Base-by-base conservation (phyloP, 257 asterid species). In the Lantana camara region DNA sequence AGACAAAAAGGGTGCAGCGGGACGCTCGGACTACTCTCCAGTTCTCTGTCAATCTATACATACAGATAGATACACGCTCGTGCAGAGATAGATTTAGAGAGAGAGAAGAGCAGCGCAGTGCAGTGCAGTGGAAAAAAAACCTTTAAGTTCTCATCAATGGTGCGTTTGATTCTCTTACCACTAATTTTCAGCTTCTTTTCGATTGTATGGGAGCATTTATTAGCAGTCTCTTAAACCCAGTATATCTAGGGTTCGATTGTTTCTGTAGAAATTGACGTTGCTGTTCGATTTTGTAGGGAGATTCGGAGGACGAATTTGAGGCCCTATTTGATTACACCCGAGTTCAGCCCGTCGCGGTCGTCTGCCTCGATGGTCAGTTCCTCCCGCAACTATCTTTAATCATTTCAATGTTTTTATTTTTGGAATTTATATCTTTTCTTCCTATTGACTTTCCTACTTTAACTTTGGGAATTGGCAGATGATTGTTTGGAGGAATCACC, bases 251-350 rank as follows among this genome's bases (percentile, higher is more conserved):
- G 60, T 57, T 73, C 72, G 30, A 7, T 1, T 24, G 23, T 37
- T 62, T 45, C 11, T 57, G 0, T 49, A 1, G 58, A 22, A 57
- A 30, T 55, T 73, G 60, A 55, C 64, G n/a, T 23, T 32, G 40
- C 4, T 54, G 17, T 32, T 6, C 52, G 8, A 13, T 42, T 61
- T 49, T 41, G 30, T 59, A 88, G 97, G 96, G 57, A 7, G 86
- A 87, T 20, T 30, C 73, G n/a, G 50, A 64, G 13, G 96, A 93
- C 30, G 99, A 94, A 80, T 72, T 94, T 66, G 99, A 94, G 45
- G 91, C 99, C 22, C 99, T 94, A 40, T 94, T 94, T 63, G 96
- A 94, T 84, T 94, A 94, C 74, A 60, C 83, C 34, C 95, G 97
- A 38, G 77, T 88, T 60, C 99, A 90, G 76, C 99, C 97, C 5